Evolutionary conservation across 2,329 filamentous ascomycete species (phyloP).

Genomic region (Paecilomyces sp.): DNA sequence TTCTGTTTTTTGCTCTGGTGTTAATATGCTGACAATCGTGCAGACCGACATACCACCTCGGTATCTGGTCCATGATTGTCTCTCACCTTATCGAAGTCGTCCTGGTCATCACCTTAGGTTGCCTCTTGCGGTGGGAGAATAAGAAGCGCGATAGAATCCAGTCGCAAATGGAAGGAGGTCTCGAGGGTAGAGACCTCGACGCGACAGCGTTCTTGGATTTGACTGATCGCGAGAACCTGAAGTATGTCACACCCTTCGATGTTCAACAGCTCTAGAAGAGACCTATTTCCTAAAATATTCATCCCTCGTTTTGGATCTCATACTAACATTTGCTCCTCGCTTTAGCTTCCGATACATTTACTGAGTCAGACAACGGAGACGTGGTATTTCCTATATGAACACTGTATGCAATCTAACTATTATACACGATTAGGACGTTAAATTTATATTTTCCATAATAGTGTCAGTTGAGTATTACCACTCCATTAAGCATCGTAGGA

Average conservation of each 20-base stretch:
- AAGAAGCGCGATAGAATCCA: slow-evolving; percentile 43
- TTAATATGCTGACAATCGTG: not conserved
- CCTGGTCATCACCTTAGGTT: slow-evolving; percentile 39
- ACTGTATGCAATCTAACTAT: too few relatives aligned
- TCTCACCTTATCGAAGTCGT: slow-evolving; percentile 46
- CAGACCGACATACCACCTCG: slow-evolving; percentile 43
- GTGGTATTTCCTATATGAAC: too few relatives aligned
- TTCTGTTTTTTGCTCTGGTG: too few relatives aligned
- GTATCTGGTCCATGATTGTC: slow-evolving; percentile 53
- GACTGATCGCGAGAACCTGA: slow-evolving; percentile 48
- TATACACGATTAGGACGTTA: too few relatives aligned
- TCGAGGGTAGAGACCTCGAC: slow-evolving; percentile 42
- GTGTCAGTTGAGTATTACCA: too few relatives aligned
- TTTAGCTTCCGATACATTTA: slow-evolving; percentile 25
- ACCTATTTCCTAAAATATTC: too few relatives aligned
- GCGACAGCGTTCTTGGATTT: slow-evolving; percentile 48
- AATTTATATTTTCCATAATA: too few relatives aligned
- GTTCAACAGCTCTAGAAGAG: not conserved
- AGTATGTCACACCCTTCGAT: slow-evolving; percentile 21
- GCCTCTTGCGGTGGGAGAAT: slow-evolving; percentile 45
- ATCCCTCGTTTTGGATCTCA: not conserved
- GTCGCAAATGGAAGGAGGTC: slow-evolving; percentile 37
- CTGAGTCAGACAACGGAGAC: slow-evolving; percentile 4
- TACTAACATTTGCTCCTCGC: not conserved
- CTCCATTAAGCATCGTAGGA: too few relatives aligned